A percentile compares a stretch with the other conserved stretches of the same genome.
Conservation (phyloP, 345 rosid genomes). For the Rhizophora mangle region DNA sequence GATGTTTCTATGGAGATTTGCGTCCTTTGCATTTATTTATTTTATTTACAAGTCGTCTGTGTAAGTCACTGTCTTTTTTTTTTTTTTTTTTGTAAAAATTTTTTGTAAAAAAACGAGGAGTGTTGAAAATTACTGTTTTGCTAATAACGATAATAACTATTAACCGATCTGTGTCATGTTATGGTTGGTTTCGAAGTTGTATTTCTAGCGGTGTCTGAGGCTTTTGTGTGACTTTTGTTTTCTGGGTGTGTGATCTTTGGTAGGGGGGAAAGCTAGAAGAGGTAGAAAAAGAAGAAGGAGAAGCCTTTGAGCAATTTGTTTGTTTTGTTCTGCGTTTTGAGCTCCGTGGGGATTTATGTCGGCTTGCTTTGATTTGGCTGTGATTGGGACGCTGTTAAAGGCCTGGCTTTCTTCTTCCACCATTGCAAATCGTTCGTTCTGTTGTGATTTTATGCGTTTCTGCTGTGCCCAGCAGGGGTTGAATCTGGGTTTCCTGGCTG, state of each 20-base stretch:
- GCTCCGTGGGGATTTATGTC: slow-evolving; percentile 67
- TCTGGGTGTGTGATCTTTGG: neutral
- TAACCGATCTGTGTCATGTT: no score
- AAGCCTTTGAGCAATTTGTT: neutral
- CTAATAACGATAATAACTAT: no score
- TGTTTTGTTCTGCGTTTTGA: slow-evolving; percentile 9
- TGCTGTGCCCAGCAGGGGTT: slow-evolving; percentile 48
- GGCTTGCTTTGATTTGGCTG: slow-evolving; percentile 69
- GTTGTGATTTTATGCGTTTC: slow-evolving; percentile 33
- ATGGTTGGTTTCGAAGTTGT: no score
- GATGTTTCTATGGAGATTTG: neutral
- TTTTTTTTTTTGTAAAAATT: no score
- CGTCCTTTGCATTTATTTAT: neutral
- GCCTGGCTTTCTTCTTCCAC: slow-evolving; percentile 38
- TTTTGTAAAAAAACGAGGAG: no score
- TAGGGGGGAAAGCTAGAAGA: neutral
- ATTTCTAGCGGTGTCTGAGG: no score
- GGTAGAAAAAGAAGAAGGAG: neutral
- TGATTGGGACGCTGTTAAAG: slow-evolving; percentile 65
- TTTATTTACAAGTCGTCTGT: neutral
- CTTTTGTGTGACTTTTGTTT: neutral
- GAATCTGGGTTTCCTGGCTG: slow-evolving; percentile 41
- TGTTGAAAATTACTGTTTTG: no score
- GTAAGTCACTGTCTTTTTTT: neutral
- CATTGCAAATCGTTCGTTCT: slow-evolving; percentile 11